Evolutionary conservation across 176 grass and related monocot genomes (phyloP), one percentile per base, ranked within the genome.

Genomic region (Hyparrhenia diplandra): DNA sequence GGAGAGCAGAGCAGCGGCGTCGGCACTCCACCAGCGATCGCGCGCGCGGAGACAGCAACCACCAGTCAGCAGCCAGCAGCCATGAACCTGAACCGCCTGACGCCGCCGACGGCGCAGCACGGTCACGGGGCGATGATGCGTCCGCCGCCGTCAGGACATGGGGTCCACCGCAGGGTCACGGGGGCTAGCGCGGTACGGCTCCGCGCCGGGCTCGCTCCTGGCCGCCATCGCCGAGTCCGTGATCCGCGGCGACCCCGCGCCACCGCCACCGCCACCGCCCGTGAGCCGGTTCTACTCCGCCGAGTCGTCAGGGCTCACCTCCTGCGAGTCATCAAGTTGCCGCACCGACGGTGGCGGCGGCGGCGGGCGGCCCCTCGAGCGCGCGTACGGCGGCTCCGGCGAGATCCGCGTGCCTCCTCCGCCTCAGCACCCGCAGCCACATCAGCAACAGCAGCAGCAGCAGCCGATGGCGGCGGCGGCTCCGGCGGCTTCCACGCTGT

Each of bases 241-340:
- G 54, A 73, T 85, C 12, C 66, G 62, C 42, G 74, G 69, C 59
- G 68, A 37, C 10, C 14, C 14, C 51, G 70, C 69, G 40, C 51
- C 46, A 3, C 41, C 4, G 54, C 68, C 13, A 74, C 54, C 71
- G n/a, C n/a, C n/a, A n/a, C n/a, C 9, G 64, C 87, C 71, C 81
- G 87, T n/a, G n/a, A n/a, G n/a, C n/a, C n/a, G n/a, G 8, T 88
- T 92, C 92, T 94, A 66, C 76, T 83, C 89, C 21, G 94, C 62
- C 51, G 91, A 93, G 10, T 85, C 91, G 0, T 85, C 88, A 5
- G 90, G 80, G 2, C 78, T 95, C 10, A 90, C 90, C 46, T 91
- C 92, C 62, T 89, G 88, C 80, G 93, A 92, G 32, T 97, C 94
- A 37, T n/a, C n/a, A n/a, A 94, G 60, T 86, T 89, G 87, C 88